Evolutionary conservation across 1,284 basidiomycete genomes (phyloP).

Genomic region (Trametes pubescens): DNA sequence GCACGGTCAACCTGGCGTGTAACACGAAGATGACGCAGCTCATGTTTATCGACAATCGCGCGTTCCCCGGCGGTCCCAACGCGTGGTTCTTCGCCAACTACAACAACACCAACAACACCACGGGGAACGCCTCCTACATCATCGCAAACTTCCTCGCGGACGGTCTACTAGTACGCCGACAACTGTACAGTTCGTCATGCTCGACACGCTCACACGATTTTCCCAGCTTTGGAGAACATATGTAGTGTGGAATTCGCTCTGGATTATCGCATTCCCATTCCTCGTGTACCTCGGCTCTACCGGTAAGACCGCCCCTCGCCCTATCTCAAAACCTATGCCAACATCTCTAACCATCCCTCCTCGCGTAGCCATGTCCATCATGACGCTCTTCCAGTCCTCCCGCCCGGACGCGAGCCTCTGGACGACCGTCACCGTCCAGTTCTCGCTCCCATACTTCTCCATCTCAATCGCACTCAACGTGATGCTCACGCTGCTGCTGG

Average conservation of each 20-base stretch:
- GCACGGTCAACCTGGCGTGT: slow-evolving; percentile 40
- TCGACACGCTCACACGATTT: background rate
- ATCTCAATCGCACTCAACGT: slow-evolving; percentile 45
- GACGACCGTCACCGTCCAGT: slow-evolving; percentile 15
- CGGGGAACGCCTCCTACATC: slow-evolving; percentile 40
- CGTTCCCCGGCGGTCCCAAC: slow-evolving; percentile 44
- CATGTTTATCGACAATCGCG: slow-evolving; percentile 44
- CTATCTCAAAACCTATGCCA: background rate
- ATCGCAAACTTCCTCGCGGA: slow-evolving; percentile 43
- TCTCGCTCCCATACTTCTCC: slow-evolving; percentile 34
- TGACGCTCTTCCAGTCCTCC: slow-evolving; percentile 26
- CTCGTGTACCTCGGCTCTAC: slow-evolving; percentile 26
- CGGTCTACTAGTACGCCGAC: slow-evolving; percentile 36
- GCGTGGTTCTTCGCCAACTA: slow-evolving; percentile 26
- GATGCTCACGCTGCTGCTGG: slow-evolving; percentile 48
- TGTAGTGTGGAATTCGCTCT: slow-evolving; percentile 34
- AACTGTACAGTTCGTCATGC: too few relatives aligned
- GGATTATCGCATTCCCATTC: slow-evolving; percentile 23
- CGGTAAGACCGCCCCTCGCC: slow-evolving; percentile 13
- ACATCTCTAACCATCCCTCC: background rate
- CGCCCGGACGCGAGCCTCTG: slow-evolving; percentile 24
- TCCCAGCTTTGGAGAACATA: slow-evolving; percentile 42
- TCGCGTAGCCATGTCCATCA: slow-evolving; percentile 21
- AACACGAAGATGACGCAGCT: slow-evolving; percentile 39
- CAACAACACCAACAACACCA: slow-evolving; percentile 30